These are phyloP conservation scores for Apiotrichum domesticum DNA, from an alignment of 1,284 basidiomycete species.

Conservation along the genomic window DNA sequence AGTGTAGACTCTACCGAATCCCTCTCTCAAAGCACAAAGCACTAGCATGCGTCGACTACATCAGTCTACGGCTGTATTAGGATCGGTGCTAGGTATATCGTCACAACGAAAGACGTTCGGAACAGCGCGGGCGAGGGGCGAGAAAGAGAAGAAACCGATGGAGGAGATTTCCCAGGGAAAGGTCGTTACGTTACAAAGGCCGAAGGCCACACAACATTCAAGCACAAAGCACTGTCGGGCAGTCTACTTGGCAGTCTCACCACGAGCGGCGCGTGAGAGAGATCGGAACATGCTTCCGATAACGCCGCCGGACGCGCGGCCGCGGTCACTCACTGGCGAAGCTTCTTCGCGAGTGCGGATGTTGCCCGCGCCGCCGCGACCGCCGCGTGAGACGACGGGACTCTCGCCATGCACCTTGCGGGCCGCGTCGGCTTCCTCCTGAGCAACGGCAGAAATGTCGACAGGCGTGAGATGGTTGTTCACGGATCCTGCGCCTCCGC, in stretches of 20 bases:
- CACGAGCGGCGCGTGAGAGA: constrained; percentile 38
- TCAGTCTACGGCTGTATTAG: no score
- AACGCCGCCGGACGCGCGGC: constrained; percentile 32
- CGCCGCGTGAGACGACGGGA: constrained; percentile 23
- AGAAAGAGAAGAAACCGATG: no score
- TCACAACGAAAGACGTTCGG: no score
- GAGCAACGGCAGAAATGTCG: constrained; percentile 29
- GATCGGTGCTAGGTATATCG: no score
- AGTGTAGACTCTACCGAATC: no score
- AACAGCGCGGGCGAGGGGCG: no score
- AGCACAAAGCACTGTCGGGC: background rate
- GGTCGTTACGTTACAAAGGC: no score
- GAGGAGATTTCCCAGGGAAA: no score
- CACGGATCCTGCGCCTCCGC: constrained; percentile 42
- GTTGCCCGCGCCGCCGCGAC: constrained; percentile 41
- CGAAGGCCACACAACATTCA: background rate
- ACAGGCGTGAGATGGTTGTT: constrained; percentile 18
- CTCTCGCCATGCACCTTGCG: constrained; percentile 34
- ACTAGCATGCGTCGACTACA: no score
- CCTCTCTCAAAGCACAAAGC: no score
- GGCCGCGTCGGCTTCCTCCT: constrained; percentile 40
- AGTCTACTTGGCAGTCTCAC: constrained; percentile 12
- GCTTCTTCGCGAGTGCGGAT: constrained; percentile 8
- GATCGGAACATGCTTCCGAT: constrained; percentile 41
- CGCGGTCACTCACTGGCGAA: constrained; percentile 13